Percentiles rank a stretch among this genome's conserved stretches.
phyloP scores from a whole-genome alignment of 345 rosid species.

The Syzygium aromaticum region DNA sequence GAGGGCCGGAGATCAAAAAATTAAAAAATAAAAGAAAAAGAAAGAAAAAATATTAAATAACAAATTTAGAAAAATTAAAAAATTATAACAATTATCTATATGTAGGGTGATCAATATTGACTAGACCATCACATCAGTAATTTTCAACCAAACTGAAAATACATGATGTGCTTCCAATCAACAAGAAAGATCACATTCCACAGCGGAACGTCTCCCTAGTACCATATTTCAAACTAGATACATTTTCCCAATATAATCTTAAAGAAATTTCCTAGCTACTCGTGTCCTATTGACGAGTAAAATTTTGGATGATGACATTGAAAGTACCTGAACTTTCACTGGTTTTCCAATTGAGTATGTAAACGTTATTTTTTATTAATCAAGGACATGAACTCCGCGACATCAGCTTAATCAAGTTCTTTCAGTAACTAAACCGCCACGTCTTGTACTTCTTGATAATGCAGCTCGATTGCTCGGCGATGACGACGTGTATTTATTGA shows the following conservation, averaged over 20 bases:
- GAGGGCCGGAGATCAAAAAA: no score
- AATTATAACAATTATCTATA: no score
- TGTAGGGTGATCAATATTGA: no score
- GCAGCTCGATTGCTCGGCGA: background rate
- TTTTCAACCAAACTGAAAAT: background rate
- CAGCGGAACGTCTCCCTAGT: background rate
- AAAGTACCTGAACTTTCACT: background rate
- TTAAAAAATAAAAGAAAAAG: no score
- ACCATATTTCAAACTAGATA: background rate
- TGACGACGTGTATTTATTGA: background rate
- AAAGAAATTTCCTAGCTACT: background rate
- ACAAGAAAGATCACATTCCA: no score
- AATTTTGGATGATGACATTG: background rate
- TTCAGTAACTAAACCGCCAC: fast-evolving
- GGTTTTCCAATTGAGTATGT: background rate
- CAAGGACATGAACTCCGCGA: fast-evolving
- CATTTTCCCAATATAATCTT: background rate
- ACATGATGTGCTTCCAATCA: background rate
- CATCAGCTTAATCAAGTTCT: background rate
- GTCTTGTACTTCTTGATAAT: background rate
- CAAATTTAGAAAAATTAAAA: no score
- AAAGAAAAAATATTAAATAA: no score
- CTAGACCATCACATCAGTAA: no score
- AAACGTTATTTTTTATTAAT: background rate
- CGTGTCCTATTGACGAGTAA: background rate